Percentiles rank a stretch among this genome's conserved stretches.
phyloP scores from a whole-genome alignment of 2,329 filamentous ascomycete species.

The Colletotrichum tofieldiae region DNA sequence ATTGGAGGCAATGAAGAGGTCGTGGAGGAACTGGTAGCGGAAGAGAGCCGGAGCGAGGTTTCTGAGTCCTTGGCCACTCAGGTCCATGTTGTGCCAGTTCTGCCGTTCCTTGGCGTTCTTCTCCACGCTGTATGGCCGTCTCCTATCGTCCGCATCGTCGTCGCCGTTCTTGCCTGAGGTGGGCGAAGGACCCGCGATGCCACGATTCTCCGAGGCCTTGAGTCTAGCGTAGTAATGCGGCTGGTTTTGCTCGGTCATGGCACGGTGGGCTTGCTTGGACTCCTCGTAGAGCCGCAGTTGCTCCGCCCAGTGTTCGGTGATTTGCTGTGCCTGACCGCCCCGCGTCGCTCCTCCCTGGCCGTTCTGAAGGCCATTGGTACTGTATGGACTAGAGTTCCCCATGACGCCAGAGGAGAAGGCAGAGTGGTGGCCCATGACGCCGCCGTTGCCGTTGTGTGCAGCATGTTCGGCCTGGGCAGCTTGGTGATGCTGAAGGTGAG shows the following conservation, averaged over 20 bases:
- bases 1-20: conserved; percentile 95
- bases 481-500: conserved; percentile 76
- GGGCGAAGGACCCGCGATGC: conserved; percentile 70
- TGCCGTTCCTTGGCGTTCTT: conserved; percentile 76
- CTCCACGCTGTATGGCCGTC: conserved; percentile 77
- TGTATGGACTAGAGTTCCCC: conserved; percentile 75
- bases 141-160: conserved; percentile 69
- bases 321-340: conserved; percentile 65
- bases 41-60: conserved; percentile 87
- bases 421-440: conserved; percentile 71
- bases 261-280: conserved; percentile 79
- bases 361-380: conserved; percentile 69
- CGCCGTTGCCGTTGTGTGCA: conserved; percentile 68
- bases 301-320: conserved; percentile 86
- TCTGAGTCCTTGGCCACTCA: conserved; percentile 95
- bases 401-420: conserved; percentile 76
- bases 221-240: conserved; percentile 81
- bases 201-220: conserved; percentile 80
- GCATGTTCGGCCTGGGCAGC: conserved; percentile 72
- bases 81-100: conserved; percentile 93
- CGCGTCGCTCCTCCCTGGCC: conserved; percentile 67
- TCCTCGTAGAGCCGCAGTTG: conserved; percentile 87
- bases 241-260: conserved; percentile 77
- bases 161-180: conserved; percentile 66
- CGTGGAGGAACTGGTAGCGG: conserved; percentile 89